Conservation (phyloP, 805 yeast species). For the Barnettozyma sp. region DNA sequence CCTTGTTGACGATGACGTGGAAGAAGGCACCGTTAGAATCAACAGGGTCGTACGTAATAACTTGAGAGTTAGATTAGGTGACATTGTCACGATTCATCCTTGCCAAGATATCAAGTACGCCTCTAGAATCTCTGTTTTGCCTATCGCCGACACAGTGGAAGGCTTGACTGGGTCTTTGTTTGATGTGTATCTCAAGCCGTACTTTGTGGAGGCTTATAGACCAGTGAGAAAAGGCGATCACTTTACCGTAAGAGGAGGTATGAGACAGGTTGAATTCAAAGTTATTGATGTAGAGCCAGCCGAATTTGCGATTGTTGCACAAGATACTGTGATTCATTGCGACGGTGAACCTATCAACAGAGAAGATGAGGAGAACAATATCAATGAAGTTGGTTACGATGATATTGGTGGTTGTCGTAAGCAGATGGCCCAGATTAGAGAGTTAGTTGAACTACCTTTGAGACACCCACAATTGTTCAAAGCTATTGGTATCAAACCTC, state of each 20-base stretch:
- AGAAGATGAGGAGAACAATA: constrained; percentile 94
- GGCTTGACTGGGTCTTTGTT: constrained; percentile 95
- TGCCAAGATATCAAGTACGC: constrained; percentile 99
- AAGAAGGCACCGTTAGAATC: constrained; percentile 88
- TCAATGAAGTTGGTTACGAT: constrained; percentile 96
- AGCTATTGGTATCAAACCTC: constrained; percentile 97
- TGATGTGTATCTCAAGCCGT: constrained; percentile 94
- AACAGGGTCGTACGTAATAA: constrained; percentile 96
- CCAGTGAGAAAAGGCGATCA: constrained; percentile 97
- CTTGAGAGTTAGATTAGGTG: constrained; percentile 90
- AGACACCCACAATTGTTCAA: constrained; percentile 98
- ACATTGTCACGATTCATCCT: constrained; percentile 83
- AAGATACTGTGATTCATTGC: constrained; percentile 95
- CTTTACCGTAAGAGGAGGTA: constrained; percentile 95
- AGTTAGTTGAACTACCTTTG: constrained; percentile 93
- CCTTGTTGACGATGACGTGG: constrained; percentile 92
- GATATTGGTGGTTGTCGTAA: constrained; percentile 99
- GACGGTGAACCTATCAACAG: constrained; percentile 99
- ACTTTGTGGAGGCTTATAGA: constrained; percentile 97
- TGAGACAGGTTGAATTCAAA: constrained; percentile 98
- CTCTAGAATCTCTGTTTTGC: constrained; percentile 86
- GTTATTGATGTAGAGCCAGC: constrained; percentile 98
- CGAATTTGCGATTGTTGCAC: constrained; percentile 96
- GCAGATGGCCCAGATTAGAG: constrained; percentile 99
- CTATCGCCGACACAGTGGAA: constrained; percentile 96